Percentiles rank a stretch among this genome's conserved stretches.
Evolutionary conservation across 305 asterid genomes (phyloP).

Genomic region (Fraxinus ornus): DNA sequence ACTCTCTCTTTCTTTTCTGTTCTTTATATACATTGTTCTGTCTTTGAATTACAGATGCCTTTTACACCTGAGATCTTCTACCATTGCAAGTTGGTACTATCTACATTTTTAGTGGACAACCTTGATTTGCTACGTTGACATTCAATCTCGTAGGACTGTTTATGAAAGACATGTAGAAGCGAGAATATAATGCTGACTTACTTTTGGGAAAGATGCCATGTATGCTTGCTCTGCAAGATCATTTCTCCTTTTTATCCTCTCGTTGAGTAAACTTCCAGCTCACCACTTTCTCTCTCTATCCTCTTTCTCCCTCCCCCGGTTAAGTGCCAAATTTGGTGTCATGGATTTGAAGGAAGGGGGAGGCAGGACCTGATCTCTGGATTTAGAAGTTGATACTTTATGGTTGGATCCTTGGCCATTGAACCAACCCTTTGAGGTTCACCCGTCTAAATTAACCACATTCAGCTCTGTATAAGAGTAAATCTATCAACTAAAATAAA

Average conservation of each 20-base stretch:
- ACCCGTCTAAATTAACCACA: background rate
- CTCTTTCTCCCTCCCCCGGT: background rate
- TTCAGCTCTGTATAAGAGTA: background rate
- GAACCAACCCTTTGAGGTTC: background rate
- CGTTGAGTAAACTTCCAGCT: background rate
- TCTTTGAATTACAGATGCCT: background rate
- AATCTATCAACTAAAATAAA: background rate
- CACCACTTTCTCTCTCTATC: background rate
- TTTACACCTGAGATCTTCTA: background rate
- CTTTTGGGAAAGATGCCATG: background rate
- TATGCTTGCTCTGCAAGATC: background rate
- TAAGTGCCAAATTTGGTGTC: background rate
- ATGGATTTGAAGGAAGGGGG: background rate
- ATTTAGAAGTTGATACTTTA: background rate
- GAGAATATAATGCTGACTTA: background rate
- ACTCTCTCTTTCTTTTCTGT: background rate
- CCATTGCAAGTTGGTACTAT: background rate
- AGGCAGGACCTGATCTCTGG: background rate
- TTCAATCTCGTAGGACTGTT: background rate
- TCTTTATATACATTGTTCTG: background rate
- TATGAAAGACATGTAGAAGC: background rate
- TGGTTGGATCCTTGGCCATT: background rate
- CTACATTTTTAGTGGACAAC: background rate
- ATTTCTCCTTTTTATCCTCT: background rate
- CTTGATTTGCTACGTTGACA: background rate